Percentiles rank a stretch among this genome's conserved stretches.
Evolutionary conservation across 148 eudicot species (phyloP).

Genomic region (Amaranthus hypochondriacus): DNA sequence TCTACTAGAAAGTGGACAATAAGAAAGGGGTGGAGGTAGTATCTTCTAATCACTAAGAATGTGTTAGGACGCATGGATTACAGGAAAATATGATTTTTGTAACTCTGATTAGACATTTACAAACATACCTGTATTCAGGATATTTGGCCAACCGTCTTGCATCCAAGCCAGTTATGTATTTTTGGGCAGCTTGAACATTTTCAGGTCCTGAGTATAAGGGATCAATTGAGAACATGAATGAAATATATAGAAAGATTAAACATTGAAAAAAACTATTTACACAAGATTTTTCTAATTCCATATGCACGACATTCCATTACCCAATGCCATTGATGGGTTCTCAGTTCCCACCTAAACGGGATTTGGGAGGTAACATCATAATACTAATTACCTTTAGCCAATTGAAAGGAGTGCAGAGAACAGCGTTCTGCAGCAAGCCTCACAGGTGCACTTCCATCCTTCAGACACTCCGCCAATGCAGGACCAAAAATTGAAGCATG

Average conservation of each 20-base stretch:
- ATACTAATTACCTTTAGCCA: constrained; percentile 58
- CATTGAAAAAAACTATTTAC: background rate
- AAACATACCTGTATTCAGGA: constrained; percentile 71
- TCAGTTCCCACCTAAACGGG: background rate
- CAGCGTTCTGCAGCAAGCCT: constrained; percentile 95
- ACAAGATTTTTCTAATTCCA: background rate
- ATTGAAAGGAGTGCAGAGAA: constrained; percentile 78
- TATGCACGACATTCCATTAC: background rate
- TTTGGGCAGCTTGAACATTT: constrained; percentile 85
- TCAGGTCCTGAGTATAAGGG: constrained; percentile 52
- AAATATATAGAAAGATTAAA: background rate
- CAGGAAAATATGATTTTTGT: background rate
- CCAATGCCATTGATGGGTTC: background rate
- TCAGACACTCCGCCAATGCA: constrained; percentile 79
- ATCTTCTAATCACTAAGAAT: background rate
- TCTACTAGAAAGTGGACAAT: background rate
- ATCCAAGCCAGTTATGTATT: constrained; percentile 90
- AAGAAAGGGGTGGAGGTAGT: background rate
- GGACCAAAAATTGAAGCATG: constrained; percentile 67
- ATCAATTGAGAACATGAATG: background rate
- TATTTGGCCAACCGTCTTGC: constrained; percentile 87
- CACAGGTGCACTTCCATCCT: constrained; percentile 86
- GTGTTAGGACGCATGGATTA: background rate
- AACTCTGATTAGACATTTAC: background rate
- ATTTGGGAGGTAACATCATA: background rate